These are phyloP conservation scores for Aspergillus sojae DNA, from an alignment of 2,329 filamentous ascomycete genomes.

Conservation along the genomic window DNA sequence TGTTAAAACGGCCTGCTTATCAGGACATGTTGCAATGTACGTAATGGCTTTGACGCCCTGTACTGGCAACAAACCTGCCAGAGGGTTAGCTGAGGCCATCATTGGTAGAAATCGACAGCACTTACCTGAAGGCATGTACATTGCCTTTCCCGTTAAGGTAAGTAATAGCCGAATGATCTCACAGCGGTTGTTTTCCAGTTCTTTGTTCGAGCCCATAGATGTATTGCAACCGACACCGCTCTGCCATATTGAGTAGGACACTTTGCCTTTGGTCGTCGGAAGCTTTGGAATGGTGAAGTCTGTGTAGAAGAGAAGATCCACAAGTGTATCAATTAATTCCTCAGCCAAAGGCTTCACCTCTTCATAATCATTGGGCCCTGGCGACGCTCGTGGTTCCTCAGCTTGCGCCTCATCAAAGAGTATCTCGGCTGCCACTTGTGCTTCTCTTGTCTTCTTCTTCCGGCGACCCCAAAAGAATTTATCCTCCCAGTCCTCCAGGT, in stretches of 20 bases:
- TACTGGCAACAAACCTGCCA: constrained; percentile 68
- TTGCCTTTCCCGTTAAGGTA: constrained; percentile 83
- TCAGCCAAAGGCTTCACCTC: constrained; percentile 86
- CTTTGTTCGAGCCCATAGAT: constrained; percentile 82
- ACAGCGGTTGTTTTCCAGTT: constrained; percentile 88
- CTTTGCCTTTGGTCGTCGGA: constrained; percentile 72
- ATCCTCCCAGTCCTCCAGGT: constrained; percentile 82
- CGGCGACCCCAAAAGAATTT: constrained; percentile 87
- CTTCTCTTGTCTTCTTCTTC: constrained; percentile 70
- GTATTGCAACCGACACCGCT: constrained; percentile 96
- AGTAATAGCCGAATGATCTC: constrained; percentile 86
- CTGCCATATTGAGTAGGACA: constrained; percentile 95
- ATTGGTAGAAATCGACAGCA: constrained; percentile 5
- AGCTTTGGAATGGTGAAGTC: constrained; percentile 82
- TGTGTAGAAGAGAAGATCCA: constrained; percentile 88
- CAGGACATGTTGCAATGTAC: constrained; percentile 82
- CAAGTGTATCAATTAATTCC: constrained; percentile 85
- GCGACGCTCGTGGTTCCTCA: constrained; percentile 50
- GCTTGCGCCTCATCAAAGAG: constrained; percentile 77
- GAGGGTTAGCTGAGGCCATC: constrained; percentile 12
- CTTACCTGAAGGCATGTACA: constrained; percentile 82
- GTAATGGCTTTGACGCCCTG: constrained; percentile 83
- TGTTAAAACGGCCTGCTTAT: constrained; percentile 90
- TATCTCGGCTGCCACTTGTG: constrained; percentile 70
- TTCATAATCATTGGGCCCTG: constrained; percentile 67